These are phyloP conservation scores for Candida ipomoeae DNA, from an alignment of 805 yeast species.

Conservation along the genomic window DNA sequence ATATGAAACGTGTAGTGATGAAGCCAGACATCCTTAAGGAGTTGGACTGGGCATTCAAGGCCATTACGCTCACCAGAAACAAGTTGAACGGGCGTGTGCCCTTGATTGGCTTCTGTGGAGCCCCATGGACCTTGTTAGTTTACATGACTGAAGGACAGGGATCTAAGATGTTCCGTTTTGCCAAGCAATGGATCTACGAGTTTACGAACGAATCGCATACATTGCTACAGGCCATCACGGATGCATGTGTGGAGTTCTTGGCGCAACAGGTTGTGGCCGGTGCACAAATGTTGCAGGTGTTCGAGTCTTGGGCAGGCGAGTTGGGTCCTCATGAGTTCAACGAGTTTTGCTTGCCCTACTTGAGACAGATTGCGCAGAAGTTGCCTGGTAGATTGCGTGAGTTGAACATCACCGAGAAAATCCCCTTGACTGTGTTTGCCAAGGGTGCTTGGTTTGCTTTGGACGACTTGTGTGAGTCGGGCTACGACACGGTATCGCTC, in stretches of 20 bases:
- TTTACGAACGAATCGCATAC: conserved; percentile 68
- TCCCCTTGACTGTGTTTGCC: conserved; percentile 88
- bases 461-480: conserved; percentile 74
- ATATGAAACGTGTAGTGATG: conserved; percentile 54
- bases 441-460: conserved; percentile 98
- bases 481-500: conserved; percentile 83
- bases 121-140: conserved; percentile 95
- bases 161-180: conserved; percentile 83
- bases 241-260: conserved; percentile 85
- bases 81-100: conserved; percentile 90
- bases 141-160: conserved; percentile 99
- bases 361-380: conserved; percentile 66
- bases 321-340: conserved; percentile 84
- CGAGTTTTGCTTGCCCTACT: conserved; percentile 85
- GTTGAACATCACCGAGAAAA: conserved; percentile 62
- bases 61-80: conserved; percentile 86
- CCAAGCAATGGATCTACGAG: conserved; percentile 86
- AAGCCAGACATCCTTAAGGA: conserved; percentile 70
- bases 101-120: conserved; percentile 91
- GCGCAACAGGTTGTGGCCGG: conserved; percentile 96
- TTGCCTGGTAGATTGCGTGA: conserved; percentile 68
- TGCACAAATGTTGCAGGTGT: conserved; percentile 95
- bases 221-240: conserved; percentile 73
- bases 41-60: conserved; percentile 90
- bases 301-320: conserved; percentile 98